These are phyloP conservation scores for Arabidopsis hybrid DNA, from an alignment of 441 rosid genomes.

Conservation along the genomic window DNA sequence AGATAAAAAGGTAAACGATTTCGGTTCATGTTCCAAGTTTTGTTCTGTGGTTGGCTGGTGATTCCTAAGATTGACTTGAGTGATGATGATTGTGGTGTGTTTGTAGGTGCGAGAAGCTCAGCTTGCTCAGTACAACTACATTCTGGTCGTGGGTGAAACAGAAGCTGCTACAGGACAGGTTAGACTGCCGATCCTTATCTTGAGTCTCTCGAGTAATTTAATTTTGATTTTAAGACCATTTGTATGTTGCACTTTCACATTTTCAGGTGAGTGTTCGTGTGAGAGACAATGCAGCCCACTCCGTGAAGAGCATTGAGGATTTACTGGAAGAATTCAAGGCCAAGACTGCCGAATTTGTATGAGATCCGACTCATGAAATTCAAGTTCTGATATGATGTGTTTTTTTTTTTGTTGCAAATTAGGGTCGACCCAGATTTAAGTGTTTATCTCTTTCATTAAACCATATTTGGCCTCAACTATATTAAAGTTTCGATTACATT, in stretches of 20 bases:
- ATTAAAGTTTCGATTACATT: neutral
- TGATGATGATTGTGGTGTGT: constrained; percentile 27
- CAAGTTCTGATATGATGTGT: constrained; percentile 15
- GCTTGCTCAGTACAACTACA: constrained; percentile 91
- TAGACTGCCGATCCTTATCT: neutral
- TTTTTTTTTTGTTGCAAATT: neutral
- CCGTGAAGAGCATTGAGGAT: constrained; percentile 66
- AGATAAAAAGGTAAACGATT: constrained; percentile 78
- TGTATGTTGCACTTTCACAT: neutral
- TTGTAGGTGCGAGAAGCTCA: constrained; percentile 95
- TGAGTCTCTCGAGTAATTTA: neutral
- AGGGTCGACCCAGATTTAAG: neutral
- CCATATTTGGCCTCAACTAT: constrained; percentile 10
- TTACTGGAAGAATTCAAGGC: constrained; percentile 68
- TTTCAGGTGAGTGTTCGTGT: constrained; percentile 86
- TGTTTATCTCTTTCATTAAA: constrained; percentile 13
- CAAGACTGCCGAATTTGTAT: constrained; percentile 68
- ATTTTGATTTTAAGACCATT: constrained; percentile 7
- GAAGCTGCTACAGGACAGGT: constrained; percentile 91
- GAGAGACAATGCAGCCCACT: constrained; percentile 76
- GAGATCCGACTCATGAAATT: constrained; percentile 35
- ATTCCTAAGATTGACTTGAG: constrained; percentile 7
- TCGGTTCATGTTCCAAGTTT: constrained; percentile 5
- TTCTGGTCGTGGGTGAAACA: constrained; percentile 93
- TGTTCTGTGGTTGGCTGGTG: constrained; percentile 16